Base-by-base conservation (phyloP, 1,284 basidiomycete species). In the Boletus semigastroideus region DNA sequence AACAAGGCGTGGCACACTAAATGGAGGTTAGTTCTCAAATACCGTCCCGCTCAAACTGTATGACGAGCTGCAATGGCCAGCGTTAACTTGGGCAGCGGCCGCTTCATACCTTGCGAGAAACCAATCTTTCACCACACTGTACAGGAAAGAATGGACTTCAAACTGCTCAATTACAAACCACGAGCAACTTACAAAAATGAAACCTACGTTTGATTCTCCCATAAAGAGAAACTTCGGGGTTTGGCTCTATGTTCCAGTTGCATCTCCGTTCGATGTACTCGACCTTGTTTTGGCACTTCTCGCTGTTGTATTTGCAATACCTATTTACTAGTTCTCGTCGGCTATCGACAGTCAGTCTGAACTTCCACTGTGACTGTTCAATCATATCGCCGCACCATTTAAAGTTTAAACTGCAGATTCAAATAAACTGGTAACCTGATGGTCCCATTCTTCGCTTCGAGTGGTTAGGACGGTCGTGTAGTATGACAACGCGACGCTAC, bases 61-160 rank as follows among this genome's bases (percentile, higher is more conserved):
- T 58, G 42, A 55, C 33, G 42, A 48, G 8, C 34, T 28, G 27
- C n/a, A 37, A 51, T 41, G 17, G 45, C 12, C 2, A 68, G 67
- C 27, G 39, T 70, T 12, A 69, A 72, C 34, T 22, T 64, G 3
- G 67, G 67, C 34, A 67, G 47, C 22, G 67, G 67, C 3, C 67
- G 67, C 12, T 7, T 33, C 11, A 69, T 69, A 51, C 69, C 62
- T 7, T 54, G 37, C 14, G 22, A 46, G 22, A 34, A 56, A 13
- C 69, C 69, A 0, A 62, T 49, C 30, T 71, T 71, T 42, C 70
- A 68, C 40, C 55, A 58, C 40, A 66, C 67, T 1, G 70, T 69
- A 28, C 64, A 70, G 53, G 48, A 64, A 42, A 66, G 67, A 48
- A 66, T 68, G 56, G 46, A 58, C 14, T 45, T 52, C 31, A 31